Conservation (phyloP, 2,329 filamentous ascomycete genomes). For the Byssochlamys sp. region DNA sequence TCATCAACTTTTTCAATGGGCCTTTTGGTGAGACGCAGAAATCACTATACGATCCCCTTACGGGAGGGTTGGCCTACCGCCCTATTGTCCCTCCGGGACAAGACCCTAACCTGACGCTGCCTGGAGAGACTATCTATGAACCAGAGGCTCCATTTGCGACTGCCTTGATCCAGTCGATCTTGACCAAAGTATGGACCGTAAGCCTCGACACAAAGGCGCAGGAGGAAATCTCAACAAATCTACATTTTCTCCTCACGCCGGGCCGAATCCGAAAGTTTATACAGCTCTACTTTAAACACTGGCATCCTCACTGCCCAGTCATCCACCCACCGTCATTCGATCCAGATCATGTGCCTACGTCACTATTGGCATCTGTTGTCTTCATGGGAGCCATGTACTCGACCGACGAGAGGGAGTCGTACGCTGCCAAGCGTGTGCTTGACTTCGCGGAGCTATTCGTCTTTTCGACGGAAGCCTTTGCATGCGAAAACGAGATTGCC, state of each 20-base stretch:
- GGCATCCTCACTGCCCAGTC: slow-evolving; percentile 37
- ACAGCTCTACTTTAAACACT: slow-evolving; percentile 36
- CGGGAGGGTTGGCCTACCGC: slow-evolving; percentile 11
- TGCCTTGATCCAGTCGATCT: slow-evolving; percentile 31
- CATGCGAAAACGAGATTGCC: slow-evolving; percentile 31
- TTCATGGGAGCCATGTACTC: slow-evolving; percentile 41
- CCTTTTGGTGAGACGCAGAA: slow-evolving; percentile 23
- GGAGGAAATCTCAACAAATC: slow-evolving; percentile 29
- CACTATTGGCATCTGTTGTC: slow-evolving; percentile 31
- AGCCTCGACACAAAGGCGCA: slow-evolving; percentile 29
- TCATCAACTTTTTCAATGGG: slow-evolving; percentile 29
- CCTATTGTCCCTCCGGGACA: slow-evolving; percentile 10
- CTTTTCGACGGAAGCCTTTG: slow-evolving; percentile 35
- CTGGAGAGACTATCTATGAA: slow-evolving; percentile 20
- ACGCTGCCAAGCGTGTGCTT: slow-evolving; percentile 29
- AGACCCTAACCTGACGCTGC: slow-evolving; percentile 11
- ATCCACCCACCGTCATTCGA: slow-evolving; percentile 36
- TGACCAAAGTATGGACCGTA: slow-evolving; percentile 29
- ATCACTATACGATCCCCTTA: slow-evolving; percentile 13
- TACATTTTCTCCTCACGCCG: slow-evolving; percentile 33
- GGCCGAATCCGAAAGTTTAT: slow-evolving; percentile 34
- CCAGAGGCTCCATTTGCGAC: slow-evolving; percentile 29
- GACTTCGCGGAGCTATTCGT: slow-evolving; percentile 37
- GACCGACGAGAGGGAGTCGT: slow-evolving; percentile 27
- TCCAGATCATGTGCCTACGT: slow-evolving; percentile 25